These are phyloP conservation scores for Nitzschia sp. DNA, from an alignment of 108 stramenopile genomes.

Conservation along the genomic window DNA sequence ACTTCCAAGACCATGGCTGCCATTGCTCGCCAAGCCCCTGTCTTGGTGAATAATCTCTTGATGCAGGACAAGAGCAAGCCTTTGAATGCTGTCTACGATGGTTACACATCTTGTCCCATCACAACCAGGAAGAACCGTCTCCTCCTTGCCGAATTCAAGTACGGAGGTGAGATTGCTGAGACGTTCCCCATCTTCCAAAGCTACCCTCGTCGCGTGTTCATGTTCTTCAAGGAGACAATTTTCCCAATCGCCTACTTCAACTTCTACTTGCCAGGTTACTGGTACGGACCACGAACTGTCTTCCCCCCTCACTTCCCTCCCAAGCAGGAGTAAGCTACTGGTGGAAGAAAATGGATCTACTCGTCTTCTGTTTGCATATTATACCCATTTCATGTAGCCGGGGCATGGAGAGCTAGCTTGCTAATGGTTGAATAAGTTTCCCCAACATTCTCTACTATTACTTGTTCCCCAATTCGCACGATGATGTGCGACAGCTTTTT, in stretches of 20 bases:
- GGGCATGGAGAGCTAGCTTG: too few relatives aligned
- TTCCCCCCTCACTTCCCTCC: background rate
- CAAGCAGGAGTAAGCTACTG: background rate
- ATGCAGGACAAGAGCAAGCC: constrained; percentile 18
- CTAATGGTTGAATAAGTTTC: too few relatives aligned
- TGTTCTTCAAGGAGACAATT: background rate
- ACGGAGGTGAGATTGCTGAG: constrained; percentile 35
- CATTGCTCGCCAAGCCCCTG: constrained; percentile 36
- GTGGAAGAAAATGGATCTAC: too few relatives aligned
- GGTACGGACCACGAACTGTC: background rate
- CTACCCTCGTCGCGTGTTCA: background rate
- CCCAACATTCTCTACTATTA: too few relatives aligned
- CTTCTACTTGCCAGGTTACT: background rate
- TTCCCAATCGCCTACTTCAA: constrained; percentile 1
- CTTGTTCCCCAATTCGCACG: too few relatives aligned
- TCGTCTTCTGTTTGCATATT: too few relatives aligned
- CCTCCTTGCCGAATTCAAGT: constrained; percentile 45
- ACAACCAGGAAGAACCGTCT: constrained; percentile 26
- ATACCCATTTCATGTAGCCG: too few relatives aligned
- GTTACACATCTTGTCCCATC: constrained; percentile 46
- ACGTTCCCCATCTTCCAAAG: constrained; percentile 26
- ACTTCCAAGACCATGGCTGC: constrained; percentile 51
- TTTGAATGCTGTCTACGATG: constrained; percentile 33
- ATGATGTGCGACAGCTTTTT: too few relatives aligned
- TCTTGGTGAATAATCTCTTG: constrained; percentile 41